Evolutionary conservation across 2,329 filamentous ascomycete genomes (phyloP).

Genomic region (Drechslerella dactyloides): DNA sequence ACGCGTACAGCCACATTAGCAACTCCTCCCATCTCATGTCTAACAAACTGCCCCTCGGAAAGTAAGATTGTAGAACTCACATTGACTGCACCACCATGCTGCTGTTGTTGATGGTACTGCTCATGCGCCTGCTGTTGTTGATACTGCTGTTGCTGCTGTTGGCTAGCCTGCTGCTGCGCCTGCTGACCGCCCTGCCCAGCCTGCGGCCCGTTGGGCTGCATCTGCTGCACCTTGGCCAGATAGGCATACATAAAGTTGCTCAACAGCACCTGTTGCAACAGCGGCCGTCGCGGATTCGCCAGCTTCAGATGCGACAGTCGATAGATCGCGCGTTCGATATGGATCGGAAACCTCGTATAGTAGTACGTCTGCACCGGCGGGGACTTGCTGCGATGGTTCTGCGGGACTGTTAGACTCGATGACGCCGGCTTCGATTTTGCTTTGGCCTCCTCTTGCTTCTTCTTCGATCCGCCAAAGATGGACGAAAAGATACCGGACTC

Average conservation of each 20-base stretch:
- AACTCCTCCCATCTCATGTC: neutral
- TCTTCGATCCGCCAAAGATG: conserved; percentile 88
- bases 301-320: conserved; percentile 98
- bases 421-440: conserved; percentile 69
- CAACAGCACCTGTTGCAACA: conserved; percentile 92
- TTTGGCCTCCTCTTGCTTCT: conserved; percentile 63
- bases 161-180: conserved; percentile 55
- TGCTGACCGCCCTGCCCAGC: conserved; percentile 57
- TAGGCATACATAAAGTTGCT: conserved; percentile 99
- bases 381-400: conserved; percentile 55
- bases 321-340: conserved; percentile 96
- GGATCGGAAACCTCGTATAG: conserved; percentile 92
- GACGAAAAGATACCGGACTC: conserved; percentile 94
- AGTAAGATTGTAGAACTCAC: conserved; percentile 49
- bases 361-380: conserved; percentile 78
- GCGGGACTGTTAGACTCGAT: conserved; percentile 74
- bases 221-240: conserved; percentile 95
- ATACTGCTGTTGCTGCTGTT: conserved; percentile 54
- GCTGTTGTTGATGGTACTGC: conserved; percentile 57
- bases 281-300: conserved; percentile 88
- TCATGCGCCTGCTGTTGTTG: conserved; percentile 57
- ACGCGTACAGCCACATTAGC: conserved; percentile 16
- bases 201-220: conserved; percentile 90
- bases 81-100: conserved; percentile 29
- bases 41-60: neutral